phyloP scores from a whole-genome alignment of 352 stramenopile species.

The Phytophthora nicotianae region DNA sequence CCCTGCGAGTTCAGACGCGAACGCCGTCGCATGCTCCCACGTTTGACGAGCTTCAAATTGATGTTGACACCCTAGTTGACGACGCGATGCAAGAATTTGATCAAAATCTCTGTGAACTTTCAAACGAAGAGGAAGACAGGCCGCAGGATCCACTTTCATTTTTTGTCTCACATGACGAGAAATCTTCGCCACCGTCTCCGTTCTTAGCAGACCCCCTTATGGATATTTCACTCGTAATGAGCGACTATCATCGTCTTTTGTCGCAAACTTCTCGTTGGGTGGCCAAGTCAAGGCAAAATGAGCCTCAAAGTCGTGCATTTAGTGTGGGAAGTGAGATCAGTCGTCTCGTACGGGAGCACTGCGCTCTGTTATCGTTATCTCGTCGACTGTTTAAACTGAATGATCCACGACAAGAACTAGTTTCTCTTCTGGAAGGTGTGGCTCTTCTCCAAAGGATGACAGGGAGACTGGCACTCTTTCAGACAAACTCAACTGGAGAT shows the following conservation, averaged over 20 bases:
- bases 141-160: slow-evolving; percentile 9
- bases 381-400: slow-evolving; percentile 57
- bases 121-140: slow-evolving; percentile 19
- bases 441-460: slow-evolving; percentile 53
- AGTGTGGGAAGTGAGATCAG: slow-evolving; percentile 59
- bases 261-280: slow-evolving; percentile 57
- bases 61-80: slow-evolving; percentile 22
- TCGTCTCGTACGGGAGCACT: slow-evolving; percentile 60
- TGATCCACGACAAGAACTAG: slow-evolving; percentile 54
- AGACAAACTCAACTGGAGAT: slow-evolving; percentile 5
- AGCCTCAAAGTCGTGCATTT: slow-evolving; percentile 2
- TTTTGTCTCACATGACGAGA: slow-evolving; percentile 2
- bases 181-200: slow-evolving; percentile 17
- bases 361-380: slow-evolving; percentile 51
- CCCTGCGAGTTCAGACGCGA: slow-evolving; percentile 34
- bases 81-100: slow-evolving; percentile 12
- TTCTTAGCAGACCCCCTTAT: slow-evolving; percentile 63
- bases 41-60: slow-evolving; percentile 29
- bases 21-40: slow-evolving; percentile 35
- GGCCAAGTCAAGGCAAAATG: slow-evolving; percentile 37
- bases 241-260: slow-evolving; percentile 69
- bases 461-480: slow-evolving; percentile 37
- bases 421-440: slow-evolving; percentile 57
- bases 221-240: slow-evolving; percentile 82
- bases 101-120: slow-evolving; percentile 19